Conservation (phyloP, 805 yeast genomes). For the Candida andamanensis region DNA sequence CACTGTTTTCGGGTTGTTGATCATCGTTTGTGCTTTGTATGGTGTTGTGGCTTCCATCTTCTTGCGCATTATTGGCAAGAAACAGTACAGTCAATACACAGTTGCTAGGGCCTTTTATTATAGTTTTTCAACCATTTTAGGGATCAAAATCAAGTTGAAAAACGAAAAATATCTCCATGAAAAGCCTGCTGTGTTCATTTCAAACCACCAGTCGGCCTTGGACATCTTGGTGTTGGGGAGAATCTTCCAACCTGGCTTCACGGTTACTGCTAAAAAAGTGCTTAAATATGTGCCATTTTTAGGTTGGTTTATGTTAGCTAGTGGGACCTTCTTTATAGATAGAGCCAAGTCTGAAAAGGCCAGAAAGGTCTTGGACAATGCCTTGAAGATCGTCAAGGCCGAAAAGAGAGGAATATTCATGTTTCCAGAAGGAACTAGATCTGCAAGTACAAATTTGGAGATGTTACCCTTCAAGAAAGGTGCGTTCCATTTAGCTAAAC, state of each 20-base stretch:
- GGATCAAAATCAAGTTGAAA: constrained; percentile 64
- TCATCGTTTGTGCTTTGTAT: constrained; percentile 60
- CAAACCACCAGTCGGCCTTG: constrained; percentile 88
- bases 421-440: constrained; percentile 97
- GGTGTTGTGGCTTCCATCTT: constrained; percentile 74
- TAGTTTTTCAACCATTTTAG: constrained; percentile 55
- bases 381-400: constrained; percentile 55
- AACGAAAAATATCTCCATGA: constrained; percentile 54
- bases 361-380: constrained; percentile 64
- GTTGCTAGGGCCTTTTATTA: constrained; percentile 80
- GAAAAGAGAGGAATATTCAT: constrained; percentile 75
- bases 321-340: constrained; percentile 89
- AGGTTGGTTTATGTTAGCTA: constrained; percentile 94
- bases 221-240: constrained; percentile 80
- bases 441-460: constrained; percentile 61
- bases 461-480: constrained; percentile 93
- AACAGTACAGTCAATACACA: constrained; percentile 79
- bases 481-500: constrained; percentile 95
- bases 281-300: constrained; percentile 81
- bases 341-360: constrained; percentile 75
- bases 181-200: constrained; percentile 72
- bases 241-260: constrained; percentile 80
- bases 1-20: constrained; percentile 45
- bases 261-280: constrained; percentile 87
- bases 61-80: constrained; percentile 65